Conservation (phyloP, 768 basidiomycete genomes). For the Tulasnella sp. region DNA sequence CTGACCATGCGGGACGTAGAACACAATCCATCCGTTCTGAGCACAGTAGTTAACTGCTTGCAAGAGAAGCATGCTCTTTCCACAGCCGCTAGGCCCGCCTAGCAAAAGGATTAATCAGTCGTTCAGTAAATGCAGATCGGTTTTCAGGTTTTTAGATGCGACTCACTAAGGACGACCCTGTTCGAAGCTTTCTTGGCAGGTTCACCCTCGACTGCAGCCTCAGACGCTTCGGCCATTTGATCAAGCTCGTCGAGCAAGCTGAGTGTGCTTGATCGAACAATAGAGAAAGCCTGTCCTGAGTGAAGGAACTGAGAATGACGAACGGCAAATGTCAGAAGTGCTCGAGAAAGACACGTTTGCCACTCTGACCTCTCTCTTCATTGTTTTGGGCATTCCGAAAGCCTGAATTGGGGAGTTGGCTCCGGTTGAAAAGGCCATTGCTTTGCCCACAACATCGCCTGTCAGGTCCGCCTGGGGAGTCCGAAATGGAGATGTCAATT, state of each 20-base stretch:
- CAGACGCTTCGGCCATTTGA: constrained; percentile 37
- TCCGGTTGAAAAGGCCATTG: constrained; percentile 10
- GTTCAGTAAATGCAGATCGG: neutral
- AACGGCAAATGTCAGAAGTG: neutral
- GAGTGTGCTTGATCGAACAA: constrained; percentile 62
- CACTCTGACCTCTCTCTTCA: constrained; percentile 58
- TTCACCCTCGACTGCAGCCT: constrained; percentile 31
- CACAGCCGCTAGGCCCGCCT: constrained; percentile 70
- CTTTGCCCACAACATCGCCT: neutral
- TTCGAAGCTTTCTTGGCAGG: constrained; percentile 29
- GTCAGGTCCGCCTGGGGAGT: constrained; percentile 15
- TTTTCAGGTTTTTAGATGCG: constrained; percentile 5
- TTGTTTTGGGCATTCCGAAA: constrained; percentile 64
- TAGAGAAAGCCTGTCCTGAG: constrained; percentile 56
- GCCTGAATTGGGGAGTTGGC: constrained; percentile 37
- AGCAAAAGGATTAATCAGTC: constrained; percentile 16
- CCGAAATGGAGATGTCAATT: neutral
- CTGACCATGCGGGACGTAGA: constrained; percentile 76
- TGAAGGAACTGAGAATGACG: constrained; percentile 37
- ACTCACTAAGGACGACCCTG: constrained; percentile 60
- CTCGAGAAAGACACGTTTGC: neutral
- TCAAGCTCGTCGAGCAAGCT: constrained; percentile 48
- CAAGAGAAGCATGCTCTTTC: constrained; percentile 71
- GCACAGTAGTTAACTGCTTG: constrained; percentile 67
- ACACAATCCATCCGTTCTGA: constrained; percentile 63